Base-by-base conservation (phyloP, 2,329 filamentous ascomycete genomes). In the Blastomyces silverae region DNA sequence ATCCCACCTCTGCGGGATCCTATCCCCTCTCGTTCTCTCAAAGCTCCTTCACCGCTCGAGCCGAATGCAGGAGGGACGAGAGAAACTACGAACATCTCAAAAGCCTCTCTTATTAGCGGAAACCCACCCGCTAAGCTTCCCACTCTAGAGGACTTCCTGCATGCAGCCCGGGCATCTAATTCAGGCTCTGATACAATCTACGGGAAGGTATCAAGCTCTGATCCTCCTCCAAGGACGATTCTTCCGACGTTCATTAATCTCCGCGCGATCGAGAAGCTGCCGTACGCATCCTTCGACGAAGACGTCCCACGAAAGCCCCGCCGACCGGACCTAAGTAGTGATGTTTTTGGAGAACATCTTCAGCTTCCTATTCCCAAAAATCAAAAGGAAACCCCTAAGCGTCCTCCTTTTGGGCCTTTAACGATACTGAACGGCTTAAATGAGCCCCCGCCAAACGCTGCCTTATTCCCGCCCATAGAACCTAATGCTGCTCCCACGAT, bases 381-480 rank as follows among this genome's bases (percentile, higher is more conserved):
- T n/a, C 79, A 80, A 57, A 78, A 79, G 64, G 77, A 79, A 65
- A 75, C 76, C 64, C 62, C 67, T 15, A 76, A 79, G 58, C 76
- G 73, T n/a, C 77, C 74, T 53, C 76, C 79, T 7, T 78, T 80
- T 69, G 74, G 78, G 31, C 76, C 78, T 31, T 76, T 81, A 68
- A 77, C 79, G 56, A 80, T 81, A 66, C 73, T 88, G 13, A 85
- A 85, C 70, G 85, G 85, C 8, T 73, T 88, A 55, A 85, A 87
- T 73, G 84, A 88, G 67, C 85, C 85, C 2, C 85, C 85, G 17
- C 85, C 85, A 10, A 83, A 86, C 72, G 84, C 84, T 57, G 81
- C 83, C 15, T 74, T 87, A 7, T 81, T 87, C 59, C 85, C 85
- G 6, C 84, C 84, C 3, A 88, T 88, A 64, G 83, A 83, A 68